Evolutionary conservation across 805 yeast genomes (phyloP), one percentile per base, ranked within the genome.

Genomic region (Yamadazyma kitorensis): DNA sequence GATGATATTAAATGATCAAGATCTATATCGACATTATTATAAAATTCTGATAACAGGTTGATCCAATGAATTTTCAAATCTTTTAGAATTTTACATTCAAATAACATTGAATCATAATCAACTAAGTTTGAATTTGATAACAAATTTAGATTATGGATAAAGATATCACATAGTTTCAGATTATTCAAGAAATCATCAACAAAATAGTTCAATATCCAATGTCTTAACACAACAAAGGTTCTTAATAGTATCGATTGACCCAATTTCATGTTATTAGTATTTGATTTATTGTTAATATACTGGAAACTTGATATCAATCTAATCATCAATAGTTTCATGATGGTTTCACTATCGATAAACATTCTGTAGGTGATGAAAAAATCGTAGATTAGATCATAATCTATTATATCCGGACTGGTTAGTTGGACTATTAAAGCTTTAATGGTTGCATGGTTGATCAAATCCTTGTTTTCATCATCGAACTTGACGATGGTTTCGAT

Each of bases 161-260:
- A 65, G 13, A 38, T 23, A 32, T 67, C 68, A 41, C 73, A 62
- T 21, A 68, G 44, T 19, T 42, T 36, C 4, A 37, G 36, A 43
- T 65, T 56, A 11, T 52, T 32, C 31, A 56, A 59, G 40, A 68
- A 93, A 57, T 93, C 98, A 52, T 86, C 91, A 26, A 78, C 71
- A 49, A 87, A 93, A 55, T 86, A 89, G 57, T 89, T 91, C 39
- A 86, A 59, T 13, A 91, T 56, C 95, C 98, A 91, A 61, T 86
- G 95, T 50, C 97, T 75, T 27, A 93, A 48, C 18, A 84, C 80
- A 17, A 86, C 96, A 63, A 89, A 91, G 0, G 95, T 82, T 48
- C 98, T 70, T 23, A 89, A 72, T 9, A 86, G 64, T 2, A 82
- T 80, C 28, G 83, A 65, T 39, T 80, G 74, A 1, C 94, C 95